Evolutionary conservation across 371 early-diverging fungal species (phyloP).

Genomic region (Rhizopus arrhizus): DNA sequence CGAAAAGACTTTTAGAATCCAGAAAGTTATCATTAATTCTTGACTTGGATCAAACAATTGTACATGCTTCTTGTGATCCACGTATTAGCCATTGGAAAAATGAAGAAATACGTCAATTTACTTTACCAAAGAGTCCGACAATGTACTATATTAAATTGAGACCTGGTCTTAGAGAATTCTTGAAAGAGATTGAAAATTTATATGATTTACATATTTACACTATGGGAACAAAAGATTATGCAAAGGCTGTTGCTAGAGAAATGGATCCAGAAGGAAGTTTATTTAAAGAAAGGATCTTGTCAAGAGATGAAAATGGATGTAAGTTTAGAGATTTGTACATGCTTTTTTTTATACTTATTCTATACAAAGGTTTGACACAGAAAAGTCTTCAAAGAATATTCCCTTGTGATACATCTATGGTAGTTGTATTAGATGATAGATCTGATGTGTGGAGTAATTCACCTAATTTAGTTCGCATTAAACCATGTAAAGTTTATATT

Average conservation of each 20-base stretch:
- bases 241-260: conserved; percentile 82
- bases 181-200: conserved; percentile 64
- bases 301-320: conserved; percentile 95
- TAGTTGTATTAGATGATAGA: conserved; percentile 97
- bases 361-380: conserved; percentile 63
- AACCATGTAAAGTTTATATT: conserved; percentile 72
- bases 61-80: conserved; percentile 93
- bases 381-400: conserved; percentile 93
- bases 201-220: conserved; percentile 99
- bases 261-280: conserved; percentile 85
- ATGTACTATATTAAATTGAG: conserved; percentile 85
- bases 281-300: conserved; percentile 93
- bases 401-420: conserved; percentile 96
- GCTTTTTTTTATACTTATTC: background rate
- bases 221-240: conserved; percentile 97
- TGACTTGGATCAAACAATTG: conserved; percentile 98
- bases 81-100: conserved; percentile 76
- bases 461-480: conserved; percentile 86
- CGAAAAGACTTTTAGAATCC: conserved; percentile 63
- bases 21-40: conserved; percentile 92
- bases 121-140: conserved; percentile 67
- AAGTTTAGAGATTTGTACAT: conserved; percentile 19
- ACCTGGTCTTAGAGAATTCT: conserved; percentile 82
- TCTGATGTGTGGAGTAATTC: conserved; percentile 97
- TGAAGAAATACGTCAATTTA: conserved; percentile 69